Evolutionary conservation across 495 filamentous ascomycete genomes (phyloP).

Genomic region (Corynascus novoguineensis): DNA sequence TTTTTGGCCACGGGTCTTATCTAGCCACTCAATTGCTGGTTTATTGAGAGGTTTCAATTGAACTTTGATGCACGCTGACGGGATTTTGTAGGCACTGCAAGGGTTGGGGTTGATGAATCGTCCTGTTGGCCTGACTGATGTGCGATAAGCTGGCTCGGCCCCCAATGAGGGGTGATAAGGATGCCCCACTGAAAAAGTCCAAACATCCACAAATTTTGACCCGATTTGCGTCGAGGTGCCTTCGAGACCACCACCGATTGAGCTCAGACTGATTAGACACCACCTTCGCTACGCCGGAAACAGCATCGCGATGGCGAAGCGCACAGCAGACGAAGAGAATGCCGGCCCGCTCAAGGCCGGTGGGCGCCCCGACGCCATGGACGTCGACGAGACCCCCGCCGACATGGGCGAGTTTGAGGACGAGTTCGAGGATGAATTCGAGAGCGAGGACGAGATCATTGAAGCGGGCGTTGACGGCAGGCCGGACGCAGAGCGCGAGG

Average conservation of each 20-base stretch:
- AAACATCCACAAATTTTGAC: constrained; percentile 16
- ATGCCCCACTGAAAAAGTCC: constrained; percentile 29
- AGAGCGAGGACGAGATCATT: constrained; percentile 92
- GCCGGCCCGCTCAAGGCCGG: constrained; percentile 62
- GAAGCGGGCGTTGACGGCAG: constrained; percentile 91
- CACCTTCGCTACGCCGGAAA: not conserved
- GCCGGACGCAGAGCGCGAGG: constrained; percentile 87
- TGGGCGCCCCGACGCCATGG: constrained; percentile 55
- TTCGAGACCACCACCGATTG: constrained; percentile 1
- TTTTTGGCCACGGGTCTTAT: too few relatives aligned
- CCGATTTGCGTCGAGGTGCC: constrained; percentile 10
- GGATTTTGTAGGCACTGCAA: too few relatives aligned
- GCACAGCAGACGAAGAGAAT: constrained; percentile 53
- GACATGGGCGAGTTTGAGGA: constrained; percentile 91
- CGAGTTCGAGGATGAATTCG: constrained; percentile 93
- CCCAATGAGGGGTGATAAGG: constrained; percentile 17
- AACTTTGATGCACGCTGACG: too few relatives aligned
- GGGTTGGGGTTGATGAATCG: not conserved
- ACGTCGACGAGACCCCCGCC: constrained; percentile 48
- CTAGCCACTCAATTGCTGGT: too few relatives aligned
- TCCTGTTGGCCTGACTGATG: not conserved
- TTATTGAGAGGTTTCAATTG: too few relatives aligned
- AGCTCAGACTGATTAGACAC: not conserved
- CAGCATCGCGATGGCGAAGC: constrained; percentile 62
- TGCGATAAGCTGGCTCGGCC: not conserved